Conservation (phyloP, 225 moss, liverwort and hornwort genomes). For the Polytrichum formosum region DNA sequence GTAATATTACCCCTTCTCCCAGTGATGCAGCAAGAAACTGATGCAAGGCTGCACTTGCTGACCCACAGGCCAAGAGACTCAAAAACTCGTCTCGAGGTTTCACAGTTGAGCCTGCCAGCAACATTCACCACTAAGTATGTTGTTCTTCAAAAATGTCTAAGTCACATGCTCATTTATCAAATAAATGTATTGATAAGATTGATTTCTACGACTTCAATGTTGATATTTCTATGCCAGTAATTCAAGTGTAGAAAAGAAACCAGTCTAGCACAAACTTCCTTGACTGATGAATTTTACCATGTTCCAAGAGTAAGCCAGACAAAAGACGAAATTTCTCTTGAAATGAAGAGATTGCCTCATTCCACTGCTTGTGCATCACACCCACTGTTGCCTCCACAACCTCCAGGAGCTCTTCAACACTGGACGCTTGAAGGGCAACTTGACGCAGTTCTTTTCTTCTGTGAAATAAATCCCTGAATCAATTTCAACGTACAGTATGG, state of each 20-base stretch:
- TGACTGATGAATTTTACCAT: slow-evolving; percentile 44
- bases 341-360: slow-evolving; percentile 77
- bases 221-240: not conserved
- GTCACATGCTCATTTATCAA: no score
- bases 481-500: no score
- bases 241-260: no score
- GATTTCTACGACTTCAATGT: no score
- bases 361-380: slow-evolving; percentile 96
- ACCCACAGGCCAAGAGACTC: slow-evolving; percentile 87
- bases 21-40: slow-evolving; percentile 92
- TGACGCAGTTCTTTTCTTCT: slow-evolving; percentile 97
- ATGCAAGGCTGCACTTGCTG: slow-evolving; percentile 86
- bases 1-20: slow-evolving; percentile 69
- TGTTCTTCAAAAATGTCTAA: no score
- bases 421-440: slow-evolving; percentile 91
- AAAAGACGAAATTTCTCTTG: slow-evolving; percentile 73
- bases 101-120: slow-evolving; percentile 63
- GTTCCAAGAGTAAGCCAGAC: slow-evolving; percentile 66
- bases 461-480: slow-evolving; percentile 4
- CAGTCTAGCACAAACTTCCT: no score
- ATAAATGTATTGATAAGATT: no score
- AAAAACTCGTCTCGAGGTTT: slow-evolving; percentile 86
- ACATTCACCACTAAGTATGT: slow-evolving; percentile 1
- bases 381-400: slow-evolving; percentile 75
- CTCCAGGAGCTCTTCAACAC: slow-evolving; percentile 90